Conservation (phyloP, 768 basidiomycete genomes). For the Leccinum olivaceopallidum region DNA sequence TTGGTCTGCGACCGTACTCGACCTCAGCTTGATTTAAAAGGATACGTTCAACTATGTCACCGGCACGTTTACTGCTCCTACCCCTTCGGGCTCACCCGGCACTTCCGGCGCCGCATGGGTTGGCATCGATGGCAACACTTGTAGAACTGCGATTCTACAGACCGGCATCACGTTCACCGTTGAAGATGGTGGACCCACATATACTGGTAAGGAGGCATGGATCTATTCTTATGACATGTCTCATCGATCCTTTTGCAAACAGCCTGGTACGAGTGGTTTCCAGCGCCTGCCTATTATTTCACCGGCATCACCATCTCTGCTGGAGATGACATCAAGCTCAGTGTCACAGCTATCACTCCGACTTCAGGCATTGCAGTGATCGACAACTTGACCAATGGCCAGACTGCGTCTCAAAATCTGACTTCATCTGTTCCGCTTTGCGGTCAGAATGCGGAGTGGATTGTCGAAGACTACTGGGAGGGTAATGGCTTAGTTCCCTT, state of each 20-base stretch:
- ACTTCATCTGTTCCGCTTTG: constrained; percentile 1
- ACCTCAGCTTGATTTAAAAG: constrained; percentile 7
- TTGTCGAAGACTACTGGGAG: constrained; percentile 2
- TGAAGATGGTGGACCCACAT: background rate
- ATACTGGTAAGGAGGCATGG: background rate
- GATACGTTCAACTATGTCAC: constrained; percentile 9
- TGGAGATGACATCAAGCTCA: constrained; percentile 12
- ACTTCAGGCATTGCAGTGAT: background rate
- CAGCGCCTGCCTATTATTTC: background rate
- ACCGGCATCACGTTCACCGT: constrained; percentile 3
- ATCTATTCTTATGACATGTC: background rate
- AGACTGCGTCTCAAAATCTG: background rate
- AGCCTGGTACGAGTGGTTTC: constrained; percentile 21
- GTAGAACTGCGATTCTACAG: constrained; percentile 5
- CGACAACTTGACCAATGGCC: constrained; percentile 4
- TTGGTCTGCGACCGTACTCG: background rate
- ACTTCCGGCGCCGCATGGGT: constrained; percentile 10
- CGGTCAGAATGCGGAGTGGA: constrained; percentile 15
- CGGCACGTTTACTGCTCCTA: constrained; percentile 12
- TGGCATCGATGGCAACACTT: constrained; percentile 13
- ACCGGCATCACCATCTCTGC: constrained; percentile 2
- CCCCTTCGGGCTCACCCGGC: background rate
- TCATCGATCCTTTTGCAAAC: background rate
- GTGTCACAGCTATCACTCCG: background rate
- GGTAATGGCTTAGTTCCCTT: background rate